Percentiles rank a stretch among this genome's conserved stretches.
Evolutionary conservation across 805 yeast species (phyloP).

Genomic region (Lipomyces anomalus): DNA sequence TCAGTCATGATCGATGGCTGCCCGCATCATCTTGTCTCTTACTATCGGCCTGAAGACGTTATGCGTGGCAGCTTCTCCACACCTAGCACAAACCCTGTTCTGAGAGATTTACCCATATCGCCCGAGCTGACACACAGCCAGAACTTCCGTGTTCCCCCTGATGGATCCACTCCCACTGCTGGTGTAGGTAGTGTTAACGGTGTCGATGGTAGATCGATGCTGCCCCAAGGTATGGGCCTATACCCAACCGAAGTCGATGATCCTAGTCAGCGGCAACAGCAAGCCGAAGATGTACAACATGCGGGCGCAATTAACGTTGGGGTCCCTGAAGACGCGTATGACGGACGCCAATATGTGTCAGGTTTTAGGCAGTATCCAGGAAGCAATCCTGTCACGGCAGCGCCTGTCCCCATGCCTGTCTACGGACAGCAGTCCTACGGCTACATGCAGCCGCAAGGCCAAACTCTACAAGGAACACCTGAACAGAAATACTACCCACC

Average conservation of each 20-base stretch:
- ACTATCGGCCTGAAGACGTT: conserved; percentile 74
- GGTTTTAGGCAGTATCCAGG: conserved; percentile 20
- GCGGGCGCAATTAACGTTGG: background rate
- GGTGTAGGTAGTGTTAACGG: background rate
- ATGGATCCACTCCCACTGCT: conserved; percentile 15
- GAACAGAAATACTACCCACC: background rate
- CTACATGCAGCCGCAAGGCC: conserved; percentile 1
- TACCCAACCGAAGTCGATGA: background rate
- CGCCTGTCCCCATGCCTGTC: conserved; percentile 10
- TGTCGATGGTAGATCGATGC: too few species aligned
- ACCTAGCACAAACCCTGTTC: conserved; percentile 50
- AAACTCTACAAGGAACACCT: background rate
- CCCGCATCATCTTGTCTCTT: conserved; percentile 61
- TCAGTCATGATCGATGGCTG: conserved; percentile 49
- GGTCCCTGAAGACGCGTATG: background rate
- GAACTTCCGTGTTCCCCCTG: conserved; percentile 34
- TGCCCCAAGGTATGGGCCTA: background rate
- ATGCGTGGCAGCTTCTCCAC: conserved; percentile 47
- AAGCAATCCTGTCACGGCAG: background rate
- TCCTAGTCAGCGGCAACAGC: background rate
- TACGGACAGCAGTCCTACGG: conserved; percentile 12
- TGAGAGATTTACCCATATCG: conserved; percentile 43
- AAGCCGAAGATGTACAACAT: background rate
- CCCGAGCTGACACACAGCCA: conserved; percentile 34
- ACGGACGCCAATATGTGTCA: conserved; percentile 1